Evolutionary conservation across 2,329 filamentous ascomycete genomes (phyloP).

Genomic region (Myrmaecium sp.): DNA sequence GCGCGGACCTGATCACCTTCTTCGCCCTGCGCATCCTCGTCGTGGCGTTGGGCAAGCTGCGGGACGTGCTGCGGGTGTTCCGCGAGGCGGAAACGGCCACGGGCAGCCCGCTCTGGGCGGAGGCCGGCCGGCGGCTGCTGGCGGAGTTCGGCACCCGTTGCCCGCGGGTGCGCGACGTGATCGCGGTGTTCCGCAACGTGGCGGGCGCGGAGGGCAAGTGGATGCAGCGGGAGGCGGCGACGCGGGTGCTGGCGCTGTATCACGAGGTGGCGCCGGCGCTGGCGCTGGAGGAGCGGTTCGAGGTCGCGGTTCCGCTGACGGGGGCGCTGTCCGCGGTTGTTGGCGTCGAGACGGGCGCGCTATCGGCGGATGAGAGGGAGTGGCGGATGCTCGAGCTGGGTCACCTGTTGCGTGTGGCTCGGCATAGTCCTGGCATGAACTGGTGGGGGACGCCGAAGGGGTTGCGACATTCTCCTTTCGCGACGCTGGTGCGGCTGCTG

Average conservation of each 20-base stretch:
- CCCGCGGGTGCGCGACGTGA: constrained; percentile 67
- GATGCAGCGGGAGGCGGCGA: constrained; percentile 62
- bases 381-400: constrained; percentile 59
- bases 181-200: constrained; percentile 55
- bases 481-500: no score
- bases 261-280: constrained; percentile 67
- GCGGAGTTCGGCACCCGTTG: constrained; percentile 63
- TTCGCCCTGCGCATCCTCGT: constrained; percentile 70
- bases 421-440: constrained; percentile 65
- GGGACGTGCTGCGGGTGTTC: constrained; percentile 44
- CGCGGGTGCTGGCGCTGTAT: constrained; percentile 65
- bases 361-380: constrained; percentile 29
- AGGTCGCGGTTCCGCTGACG: constrained; percentile 63
- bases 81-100: constrained; percentile 24
- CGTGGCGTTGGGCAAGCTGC: constrained; percentile 63
- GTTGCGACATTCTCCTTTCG: constrained; percentile 50
- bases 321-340: constrained; percentile 46
- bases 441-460: constrained; percentile 69
- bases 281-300: constrained; percentile 71
- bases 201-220: constrained; percentile 45
- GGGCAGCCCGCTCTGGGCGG: constrained; percentile 43
- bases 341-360: constrained; percentile 26
- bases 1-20: constrained; percentile 63
- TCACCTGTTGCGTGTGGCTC: constrained; percentile 65
- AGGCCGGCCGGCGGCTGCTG: constrained; percentile 49